Evolutionary conservation across 179 eudicot species (phyloP).

Genomic region (Silene vulgaris): DNA sequence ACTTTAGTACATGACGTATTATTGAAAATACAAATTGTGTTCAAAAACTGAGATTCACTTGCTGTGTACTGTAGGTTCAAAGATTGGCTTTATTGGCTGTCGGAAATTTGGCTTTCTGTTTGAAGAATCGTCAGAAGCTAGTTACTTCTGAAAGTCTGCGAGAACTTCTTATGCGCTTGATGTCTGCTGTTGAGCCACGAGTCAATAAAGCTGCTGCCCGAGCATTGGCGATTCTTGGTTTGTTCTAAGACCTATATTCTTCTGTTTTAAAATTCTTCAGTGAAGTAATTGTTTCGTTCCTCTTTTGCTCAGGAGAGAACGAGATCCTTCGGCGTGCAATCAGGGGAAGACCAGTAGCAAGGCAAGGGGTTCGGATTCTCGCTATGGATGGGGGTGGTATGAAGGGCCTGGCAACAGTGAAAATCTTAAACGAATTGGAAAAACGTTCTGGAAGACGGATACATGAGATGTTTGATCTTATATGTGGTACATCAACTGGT

Average conservation of each 20-base stretch:
- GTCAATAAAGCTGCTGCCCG: constrained; percentile 98
- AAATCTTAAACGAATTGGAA: constrained; percentile 82
- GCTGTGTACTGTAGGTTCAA: constrained; percentile 60
- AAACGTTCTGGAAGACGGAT: constrained; percentile 88
- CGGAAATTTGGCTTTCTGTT: constrained; percentile 91
- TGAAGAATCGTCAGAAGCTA: constrained; percentile 73
- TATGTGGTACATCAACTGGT: constrained; percentile 98
- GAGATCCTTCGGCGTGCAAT: constrained; percentile 87
- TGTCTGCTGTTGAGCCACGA: constrained; percentile 63
- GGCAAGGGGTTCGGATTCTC: constrained; percentile 92
- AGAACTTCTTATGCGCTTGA: constrained; percentile 86
- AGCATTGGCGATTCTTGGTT: constrained; percentile 94
- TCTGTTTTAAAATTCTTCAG: constrained; percentile 16
- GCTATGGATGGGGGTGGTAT: constrained; percentile 99
- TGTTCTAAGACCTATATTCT: constrained; percentile 30
- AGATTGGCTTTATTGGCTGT: constrained; percentile 69
- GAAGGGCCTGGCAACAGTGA: constrained; percentile 96
- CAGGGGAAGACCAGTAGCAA: constrained; percentile 71
- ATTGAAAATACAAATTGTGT: background rate
- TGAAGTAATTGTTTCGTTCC: constrained; percentile 9
- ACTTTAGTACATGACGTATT: background rate
- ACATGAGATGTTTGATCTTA: constrained; percentile 96
- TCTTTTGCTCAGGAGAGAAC: constrained; percentile 64
- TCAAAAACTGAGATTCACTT: constrained; percentile 16
- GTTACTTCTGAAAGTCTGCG: constrained; percentile 89